Evolutionary conservation across 78 protist species (phyloP), one percentile per base, ranked within the genome.

Genomic region (Planoprotostelium fungivorum): DNA sequence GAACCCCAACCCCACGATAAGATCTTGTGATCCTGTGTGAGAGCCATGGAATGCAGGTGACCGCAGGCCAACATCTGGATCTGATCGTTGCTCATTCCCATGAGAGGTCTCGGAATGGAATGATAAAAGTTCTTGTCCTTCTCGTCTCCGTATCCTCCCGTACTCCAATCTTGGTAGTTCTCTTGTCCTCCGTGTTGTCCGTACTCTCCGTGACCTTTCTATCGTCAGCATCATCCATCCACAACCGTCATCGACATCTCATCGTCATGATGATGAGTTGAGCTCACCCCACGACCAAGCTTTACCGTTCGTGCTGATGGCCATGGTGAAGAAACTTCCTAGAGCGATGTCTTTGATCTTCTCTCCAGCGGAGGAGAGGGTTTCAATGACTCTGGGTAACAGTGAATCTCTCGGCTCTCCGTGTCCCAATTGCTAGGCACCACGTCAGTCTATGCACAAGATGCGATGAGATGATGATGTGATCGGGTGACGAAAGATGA

Each of bases 1-100:
- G 89, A 16, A 36, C 92, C 92, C 96, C 96, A 94, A 5, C 96
- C 96, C 90, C 92, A 94, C 38, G 88, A n/a, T n/a, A 90, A 94
- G 0, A 88, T 86, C 34, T 90, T 91, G 29, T 91, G 87, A 1
- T 88, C 90, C 31, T 85, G 90, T 29, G 92, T 90, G 16, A 94
- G 84, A 0, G 88, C 94, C 0, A 94, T 35, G 5, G 91, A 87
- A 84, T 94, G 96, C 29, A 94, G 73, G 85, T 88, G 92, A 5
- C 96, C 96, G 87, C 94, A 92, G 0, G 94, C 83, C 0, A 92
- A 91, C 83, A 85, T 29, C 39, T 36, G 84, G 29, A 92, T 83
- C 31, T 88, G 87, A 29, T 63, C 88, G 88, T 29, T 31, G 16
- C 38, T 91, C 9, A 92, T 37, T 63, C 90, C 83, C 34, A 85